Conservation (phyloP, 2,329 filamentous ascomycete species). For the Fusarium sterilihyphosum region DNA sequence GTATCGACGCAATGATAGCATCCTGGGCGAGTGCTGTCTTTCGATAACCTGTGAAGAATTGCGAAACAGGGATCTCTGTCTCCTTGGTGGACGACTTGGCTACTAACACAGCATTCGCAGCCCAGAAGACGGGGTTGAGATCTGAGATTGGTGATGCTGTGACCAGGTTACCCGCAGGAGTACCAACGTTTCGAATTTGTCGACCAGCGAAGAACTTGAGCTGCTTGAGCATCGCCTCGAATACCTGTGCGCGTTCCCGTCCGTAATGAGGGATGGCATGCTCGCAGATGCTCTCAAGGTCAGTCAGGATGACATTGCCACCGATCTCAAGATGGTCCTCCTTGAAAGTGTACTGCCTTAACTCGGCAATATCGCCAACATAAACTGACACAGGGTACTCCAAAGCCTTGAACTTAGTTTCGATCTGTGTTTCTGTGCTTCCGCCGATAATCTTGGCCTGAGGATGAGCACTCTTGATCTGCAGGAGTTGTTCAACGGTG, state of each 20-base stretch:
- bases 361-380: conserved; percentile 90
- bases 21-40: conserved; percentile 82
- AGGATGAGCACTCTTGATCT: conserved; percentile 88
- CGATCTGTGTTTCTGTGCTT: conserved; percentile 97
- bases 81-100: conserved; percentile 80
- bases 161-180: conserved; percentile 91
- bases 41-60: conserved; percentile 93
- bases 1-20: conserved; percentile 85
- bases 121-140: conserved; percentile 92
- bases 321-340: conserved; percentile 90
- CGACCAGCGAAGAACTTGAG: conserved; percentile 93
- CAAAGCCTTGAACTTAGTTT: conserved; percentile 97
- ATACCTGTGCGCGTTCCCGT: conserved; percentile 75
- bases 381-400: conserved; percentile 91
- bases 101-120: conserved; percentile 82
- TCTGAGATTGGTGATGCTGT: conserved; percentile 98
- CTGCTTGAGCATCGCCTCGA: conserved; percentile 92
- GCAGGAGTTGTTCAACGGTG: conserved; percentile 84
- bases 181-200: conserved; percentile 97
- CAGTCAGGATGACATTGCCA: conserved; percentile 91
- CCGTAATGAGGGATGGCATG: conserved; percentile 85
- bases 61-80: conserved; percentile 87
- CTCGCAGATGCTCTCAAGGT: conserved; percentile 85
- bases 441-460: conserved; percentile 94
- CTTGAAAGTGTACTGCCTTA: conserved; percentile 82